Evolutionary conservation across 2,329 filamentous ascomycete genomes (phyloP).

Genomic region (Coniochaeta pulveracea): DNA sequence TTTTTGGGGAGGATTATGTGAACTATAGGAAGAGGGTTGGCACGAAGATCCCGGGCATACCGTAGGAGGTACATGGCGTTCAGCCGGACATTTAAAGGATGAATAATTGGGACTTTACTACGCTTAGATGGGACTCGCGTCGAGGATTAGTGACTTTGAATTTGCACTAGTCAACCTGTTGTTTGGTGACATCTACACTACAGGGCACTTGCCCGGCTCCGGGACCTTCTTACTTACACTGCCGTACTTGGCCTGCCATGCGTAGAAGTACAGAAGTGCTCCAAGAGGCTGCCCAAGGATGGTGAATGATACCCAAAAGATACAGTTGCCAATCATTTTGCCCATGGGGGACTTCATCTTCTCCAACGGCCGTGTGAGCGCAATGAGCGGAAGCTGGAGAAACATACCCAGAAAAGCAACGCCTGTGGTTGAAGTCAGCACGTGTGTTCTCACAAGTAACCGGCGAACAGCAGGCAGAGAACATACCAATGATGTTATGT

Average conservation of each 20-base stretch:
- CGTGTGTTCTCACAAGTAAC: conserved; percentile 2
- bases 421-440: conserved; percentile 34
- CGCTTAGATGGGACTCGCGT: too few species aligned
- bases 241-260: conserved; percentile 96
- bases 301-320: conserved; percentile 96
- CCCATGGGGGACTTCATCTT: conserved; percentile 66
- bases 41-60: conserved; percentile 73
- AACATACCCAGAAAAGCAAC: conserved; percentile 94
- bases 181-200: background rate
- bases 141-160: too few species aligned
- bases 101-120: too few species aligned
- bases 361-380: conserved; percentile 66
- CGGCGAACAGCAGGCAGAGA: background rate
- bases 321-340: conserved; percentile 76
- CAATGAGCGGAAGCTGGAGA: conserved; percentile 80
- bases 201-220: background rate
- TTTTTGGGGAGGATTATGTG: conserved; percentile 77
- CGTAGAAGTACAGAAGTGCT: conserved; percentile 90
- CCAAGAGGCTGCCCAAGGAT: conserved; percentile 90
- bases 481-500: conserved; percentile 76
- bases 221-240: conserved; percentile 46
- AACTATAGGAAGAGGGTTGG: conserved; percentile 59
- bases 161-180: background rate
- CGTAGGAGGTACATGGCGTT: conserved; percentile 10
- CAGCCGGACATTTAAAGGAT: too few species aligned